phyloP scores from a whole-genome alignment of 2,329 filamentous ascomycete species.

The Pezicula rhizophila region DNA sequence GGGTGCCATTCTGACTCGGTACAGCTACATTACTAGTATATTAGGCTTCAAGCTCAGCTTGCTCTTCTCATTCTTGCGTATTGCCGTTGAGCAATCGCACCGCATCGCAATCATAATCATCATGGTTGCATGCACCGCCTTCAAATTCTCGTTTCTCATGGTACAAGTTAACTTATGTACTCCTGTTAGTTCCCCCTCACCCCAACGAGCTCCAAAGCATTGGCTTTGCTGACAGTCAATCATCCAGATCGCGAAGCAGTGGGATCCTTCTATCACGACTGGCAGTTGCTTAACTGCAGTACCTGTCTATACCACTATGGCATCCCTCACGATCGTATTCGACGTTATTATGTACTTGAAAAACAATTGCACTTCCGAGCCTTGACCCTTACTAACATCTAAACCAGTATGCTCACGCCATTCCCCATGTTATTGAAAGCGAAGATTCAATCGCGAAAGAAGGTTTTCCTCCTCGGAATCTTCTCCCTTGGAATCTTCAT shows the following conservation, averaged over 20 bases:
- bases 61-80: constrained; percentile 38
- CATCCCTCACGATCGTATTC: constrained; percentile 35
- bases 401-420: constrained; percentile 32
- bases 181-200: constrained; percentile 26
- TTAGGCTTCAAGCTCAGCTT: constrained; percentile 42
- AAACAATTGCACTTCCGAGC: not conserved
- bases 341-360: constrained; percentile 33
- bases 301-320: constrained; percentile 37
- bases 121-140: constrained; percentile 30
- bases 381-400: not conserved
- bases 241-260: constrained; percentile 32
- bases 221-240: not conserved
- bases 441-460: constrained; percentile 33
- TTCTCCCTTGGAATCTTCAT: constrained; percentile 46
- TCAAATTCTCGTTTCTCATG: constrained; percentile 31
- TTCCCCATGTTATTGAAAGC: constrained; percentile 34
- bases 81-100: constrained; percentile 34
- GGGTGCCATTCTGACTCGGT: not conserved
- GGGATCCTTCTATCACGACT: constrained; percentile 31
- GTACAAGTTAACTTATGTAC: constrained; percentile 22
- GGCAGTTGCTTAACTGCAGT: constrained; percentile 35
- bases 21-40: constrained; percentile 35
- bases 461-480: constrained; percentile 35
- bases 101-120: constrained; percentile 28
- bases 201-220: constrained; percentile 28